phyloP scores from a whole-genome alignment of 352 stramenopile genomes.

The Saprolegnia parasitica region DNA sequence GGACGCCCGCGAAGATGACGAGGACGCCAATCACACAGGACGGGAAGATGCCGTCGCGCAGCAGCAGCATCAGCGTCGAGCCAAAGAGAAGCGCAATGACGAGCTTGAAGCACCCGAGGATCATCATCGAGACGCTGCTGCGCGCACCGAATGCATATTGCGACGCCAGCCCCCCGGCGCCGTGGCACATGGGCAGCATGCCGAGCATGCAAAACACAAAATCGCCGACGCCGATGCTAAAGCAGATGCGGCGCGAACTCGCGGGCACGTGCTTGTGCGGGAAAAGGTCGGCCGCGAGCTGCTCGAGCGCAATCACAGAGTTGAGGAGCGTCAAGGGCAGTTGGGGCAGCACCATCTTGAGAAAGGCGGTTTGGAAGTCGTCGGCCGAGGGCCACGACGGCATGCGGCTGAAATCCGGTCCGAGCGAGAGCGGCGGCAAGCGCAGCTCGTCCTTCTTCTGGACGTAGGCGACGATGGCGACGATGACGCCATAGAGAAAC shows the following conservation, averaged over 20 bases:
- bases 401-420: constrained; percentile 49
- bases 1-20: constrained; percentile 54
- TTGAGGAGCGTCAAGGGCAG: constrained; percentile 90
- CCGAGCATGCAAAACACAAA: constrained; percentile 85
- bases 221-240: constrained; percentile 70
- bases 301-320: constrained; percentile 88
- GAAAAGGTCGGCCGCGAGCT: constrained; percentile 85
- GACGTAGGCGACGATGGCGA: constrained; percentile 59
- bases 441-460: constrained; percentile 45
- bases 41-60: constrained; percentile 56
- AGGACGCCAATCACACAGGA: constrained; percentile 49
- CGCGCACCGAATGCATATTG: constrained; percentile 90
- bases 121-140: constrained; percentile 84
- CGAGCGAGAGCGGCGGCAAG: constrained; percentile 45
- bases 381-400: constrained; percentile 46
- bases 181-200: constrained; percentile 91
- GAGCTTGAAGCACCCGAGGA: constrained; percentile 88
- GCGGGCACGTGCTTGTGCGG: constrained; percentile 63
- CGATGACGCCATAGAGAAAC: constrained; percentile 63
- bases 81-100: constrained; percentile 86
- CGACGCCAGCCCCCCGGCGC: constrained; percentile 86
- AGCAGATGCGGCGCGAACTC: constrained; percentile 60
- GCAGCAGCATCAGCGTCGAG: constrained; percentile 51
- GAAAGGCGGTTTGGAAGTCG: constrained; percentile 70
- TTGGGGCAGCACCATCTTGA: constrained; percentile 87